Percentiles rank a stretch among this genome's conserved stretches.
These are phyloP conservation scores for Boletellus ananas DNA, from an alignment of 768 basidiomycete species.

Conservation along the genomic window DNA sequence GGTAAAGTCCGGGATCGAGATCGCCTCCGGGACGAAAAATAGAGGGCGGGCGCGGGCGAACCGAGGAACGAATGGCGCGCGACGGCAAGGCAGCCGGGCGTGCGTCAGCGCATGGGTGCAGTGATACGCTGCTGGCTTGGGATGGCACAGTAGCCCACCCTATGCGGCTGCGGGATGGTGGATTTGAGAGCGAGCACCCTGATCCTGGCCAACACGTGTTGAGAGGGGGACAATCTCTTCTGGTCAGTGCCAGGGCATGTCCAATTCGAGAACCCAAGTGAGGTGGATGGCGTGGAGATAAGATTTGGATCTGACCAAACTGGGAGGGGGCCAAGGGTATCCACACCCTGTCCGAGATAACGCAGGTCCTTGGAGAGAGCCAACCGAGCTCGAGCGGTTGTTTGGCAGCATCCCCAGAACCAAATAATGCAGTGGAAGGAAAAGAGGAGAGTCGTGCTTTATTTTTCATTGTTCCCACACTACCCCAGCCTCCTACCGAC, in stretches of 20 bases:
- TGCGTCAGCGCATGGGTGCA: no score
- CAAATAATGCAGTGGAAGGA: conserved; percentile 9
- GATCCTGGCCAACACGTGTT: conserved; percentile 23
- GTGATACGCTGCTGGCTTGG: no score
- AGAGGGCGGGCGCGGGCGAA: not conserved
- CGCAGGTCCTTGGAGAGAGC: no score
- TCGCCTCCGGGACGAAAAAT: not conserved
- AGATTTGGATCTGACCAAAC: conserved; percentile 21
- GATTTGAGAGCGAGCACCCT: conserved; percentile 11
- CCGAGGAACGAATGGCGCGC: no score
- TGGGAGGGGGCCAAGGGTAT: conserved; percentile 20
- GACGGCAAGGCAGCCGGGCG: no score
- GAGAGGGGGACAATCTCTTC: conserved; percentile 13
- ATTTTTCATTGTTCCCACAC: not conserved
- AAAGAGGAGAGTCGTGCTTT: not conserved
- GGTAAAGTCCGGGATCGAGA: conserved; percentile 17
- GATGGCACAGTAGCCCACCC: not conserved
- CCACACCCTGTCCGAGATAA: not conserved
- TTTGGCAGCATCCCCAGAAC: conserved; percentile 12
- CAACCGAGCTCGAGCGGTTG: not conserved
- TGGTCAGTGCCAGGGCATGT: conserved; percentile 6
- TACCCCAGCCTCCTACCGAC: no score
- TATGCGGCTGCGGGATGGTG: conserved; percentile 11
- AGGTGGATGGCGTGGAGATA: conserved; percentile 13
- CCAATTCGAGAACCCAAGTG: conserved; percentile 14